These are phyloP conservation scores for Coemansia asiatica DNA, from an alignment of 192 early-diverging fungal genomes.

Conservation along the genomic window DNA sequence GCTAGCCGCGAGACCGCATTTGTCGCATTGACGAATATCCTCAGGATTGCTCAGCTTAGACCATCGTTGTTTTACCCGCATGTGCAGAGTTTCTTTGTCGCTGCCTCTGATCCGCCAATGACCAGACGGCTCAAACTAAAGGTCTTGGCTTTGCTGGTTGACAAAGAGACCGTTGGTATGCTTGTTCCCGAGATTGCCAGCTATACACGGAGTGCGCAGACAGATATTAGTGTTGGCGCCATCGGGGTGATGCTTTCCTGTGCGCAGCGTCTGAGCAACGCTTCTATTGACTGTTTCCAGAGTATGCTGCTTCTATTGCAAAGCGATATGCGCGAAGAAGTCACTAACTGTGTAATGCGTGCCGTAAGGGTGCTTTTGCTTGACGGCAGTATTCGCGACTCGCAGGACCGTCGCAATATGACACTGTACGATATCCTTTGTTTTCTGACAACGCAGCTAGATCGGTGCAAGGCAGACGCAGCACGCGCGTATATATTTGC, in stretches of 20 bases:
- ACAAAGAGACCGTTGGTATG: constrained; percentile 64
- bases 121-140: constrained; percentile 83
- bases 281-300: constrained; percentile 47
- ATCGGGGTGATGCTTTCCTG: constrained; percentile 34
- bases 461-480: constrained; percentile 20
- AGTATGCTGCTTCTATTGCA: constrained; percentile 33
- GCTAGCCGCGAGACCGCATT: constrained; percentile 76
- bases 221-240: constrained; percentile 34
- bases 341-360: constrained; percentile 27
- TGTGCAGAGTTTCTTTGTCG: constrained; percentile 78
- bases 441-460: constrained; percentile 24
- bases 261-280: constrained; percentile 52
- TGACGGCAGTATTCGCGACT: constrained; percentile 47
- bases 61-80: constrained; percentile 72
- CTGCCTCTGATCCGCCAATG: constrained; percentile 73
- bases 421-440: constrained; percentile 54
- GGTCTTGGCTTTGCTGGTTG: constrained; percentile 71
- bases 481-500: constrained; percentile 86
- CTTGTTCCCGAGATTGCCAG: constrained; percentile 73
- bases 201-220: constrained; percentile 35
- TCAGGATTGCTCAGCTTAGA: constrained; percentile 65
- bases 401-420: constrained; percentile 24
- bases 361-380: constrained; percentile 36
- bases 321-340: constrained; percentile 21
- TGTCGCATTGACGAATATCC: constrained; percentile 74